Evolutionary conservation across 2,329 filamentous ascomycete species (phyloP), one percentile per base, ranked within the genome.

Genomic region (Neoscytalidium dimidiatum): DNA sequence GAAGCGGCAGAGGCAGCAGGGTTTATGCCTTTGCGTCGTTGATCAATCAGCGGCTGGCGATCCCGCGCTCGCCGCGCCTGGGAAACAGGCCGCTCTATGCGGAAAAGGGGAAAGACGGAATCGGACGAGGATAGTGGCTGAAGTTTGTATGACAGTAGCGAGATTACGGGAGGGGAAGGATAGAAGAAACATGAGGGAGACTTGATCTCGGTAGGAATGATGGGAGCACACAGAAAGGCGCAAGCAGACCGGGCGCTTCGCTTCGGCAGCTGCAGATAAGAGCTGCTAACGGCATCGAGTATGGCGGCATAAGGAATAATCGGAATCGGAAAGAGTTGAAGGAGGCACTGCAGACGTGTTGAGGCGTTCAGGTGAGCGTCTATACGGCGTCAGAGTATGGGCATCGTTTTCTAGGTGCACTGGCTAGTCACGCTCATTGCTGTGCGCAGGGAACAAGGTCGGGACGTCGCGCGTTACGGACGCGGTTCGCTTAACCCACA

Each of bases 291-390:
- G 56, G n/a, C 14, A 46, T 60, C 21, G 26, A 33, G 56, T 23
- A 60, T 46, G 56, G 56, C 35, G 35, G 38, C n/a, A n/a, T 26
- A 28, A 35, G 35, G 6, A 21, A 31, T 29, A n/a, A 8, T 46
- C 56, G 38, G 56, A 60, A 60, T 44, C 56, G 56, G 35, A 41
- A 60, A 29, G 56, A 44, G 56, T 60, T 60, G 53, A 46, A 41
- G 41, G 56, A 29, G 38, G 28, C 41, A 60, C 56, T 46, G 56
- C 52, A 57, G 52, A 43, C 35, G 23, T 57, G 31, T 38, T 21
- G 51, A 38, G 51, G 51, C 51, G 51, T 28, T 43, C 52, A 57
- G 33, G 35, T 21, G 56, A 28, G 41, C 56, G 56, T 60, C 38
- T 46, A 46, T 21, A 33, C 56, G 26, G 41, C 23, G 56, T 60